Percentiles rank a stretch among this genome's conserved stretches.
Conservation (phyloP, 441 rosid genomes). For the Flueggea neowawraea region DNA sequence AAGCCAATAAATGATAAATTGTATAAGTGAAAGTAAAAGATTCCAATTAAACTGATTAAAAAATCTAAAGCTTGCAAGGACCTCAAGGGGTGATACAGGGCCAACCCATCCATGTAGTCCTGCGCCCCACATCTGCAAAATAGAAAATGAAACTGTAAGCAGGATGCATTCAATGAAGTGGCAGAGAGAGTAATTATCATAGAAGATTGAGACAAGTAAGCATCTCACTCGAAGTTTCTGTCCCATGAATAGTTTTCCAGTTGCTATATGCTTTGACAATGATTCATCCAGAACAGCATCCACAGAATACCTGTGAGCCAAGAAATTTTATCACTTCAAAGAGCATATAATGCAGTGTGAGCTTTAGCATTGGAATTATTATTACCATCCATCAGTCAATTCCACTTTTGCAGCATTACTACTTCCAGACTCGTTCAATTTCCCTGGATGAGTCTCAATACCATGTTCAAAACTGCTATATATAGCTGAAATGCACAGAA, state of each 20-base stretch:
- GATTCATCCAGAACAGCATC: constrained; percentile 68
- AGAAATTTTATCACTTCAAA: constrained; percentile 15
- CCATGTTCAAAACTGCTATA: constrained; percentile 25
- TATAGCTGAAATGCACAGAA: constrained; percentile 77
- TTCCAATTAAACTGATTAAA: constrained; percentile 12
- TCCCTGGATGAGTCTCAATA: constrained; percentile 24
- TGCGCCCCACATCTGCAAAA: constrained; percentile 83
- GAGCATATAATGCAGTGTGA: constrained; percentile 8
- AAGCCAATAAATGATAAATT: constrained; percentile 20
- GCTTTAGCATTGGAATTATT: constrained; percentile 16
- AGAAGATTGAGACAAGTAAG: background rate
- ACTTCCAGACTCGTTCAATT: constrained; percentile 33
- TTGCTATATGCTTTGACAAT: constrained; percentile 58
- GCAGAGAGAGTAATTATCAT: constrained; percentile 3
- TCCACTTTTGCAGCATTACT: constrained; percentile 55
- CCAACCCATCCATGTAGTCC: constrained; percentile 77
- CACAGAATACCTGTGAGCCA: constrained; percentile 69
- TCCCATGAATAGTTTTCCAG: constrained; percentile 80
- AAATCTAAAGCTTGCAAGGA: constrained; percentile 33
- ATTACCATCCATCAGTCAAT: constrained; percentile 81
- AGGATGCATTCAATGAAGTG: constrained; percentile 17
- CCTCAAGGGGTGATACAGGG: constrained; percentile 92
- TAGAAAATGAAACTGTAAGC: constrained; percentile 25
- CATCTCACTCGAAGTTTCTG: constrained; percentile 88
- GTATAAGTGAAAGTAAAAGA: constrained; percentile 8